Conservation (phyloP, 2,329 filamentous ascomycete species). For the Pyricularia pennisetigena region DNA sequence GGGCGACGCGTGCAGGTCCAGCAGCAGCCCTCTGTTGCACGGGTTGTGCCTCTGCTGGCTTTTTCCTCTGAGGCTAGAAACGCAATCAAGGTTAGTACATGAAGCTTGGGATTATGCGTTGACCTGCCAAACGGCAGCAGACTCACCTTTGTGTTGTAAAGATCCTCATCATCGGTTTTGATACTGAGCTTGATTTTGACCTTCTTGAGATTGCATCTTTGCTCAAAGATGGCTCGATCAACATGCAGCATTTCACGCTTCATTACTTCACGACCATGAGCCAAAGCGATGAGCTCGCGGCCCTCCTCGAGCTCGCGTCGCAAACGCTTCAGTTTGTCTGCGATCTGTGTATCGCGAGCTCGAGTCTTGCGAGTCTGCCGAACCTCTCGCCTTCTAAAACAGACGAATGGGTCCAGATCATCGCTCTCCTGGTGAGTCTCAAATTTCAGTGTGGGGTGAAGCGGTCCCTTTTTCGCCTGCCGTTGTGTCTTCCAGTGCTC, state of each 20-base stretch:
- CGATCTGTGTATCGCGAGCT: slow-evolving; percentile 85
- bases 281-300: slow-evolving; percentile 66
- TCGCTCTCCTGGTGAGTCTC: slow-evolving; percentile 92
- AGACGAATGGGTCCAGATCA: slow-evolving; percentile 94
- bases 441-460: slow-evolving; percentile 79
- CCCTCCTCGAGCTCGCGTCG: slow-evolving; percentile 86
- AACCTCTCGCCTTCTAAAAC: slow-evolving; percentile 90
- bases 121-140: slow-evolving; percentile 8
- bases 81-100: not conserved
- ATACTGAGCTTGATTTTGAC: slow-evolving; percentile 82
- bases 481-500: slow-evolving; percentile 78
- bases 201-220: slow-evolving; percentile 73
- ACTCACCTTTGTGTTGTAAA: slow-evolving; percentile 85
- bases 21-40: slow-evolving; percentile 49
- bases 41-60: slow-evolving; percentile 49
- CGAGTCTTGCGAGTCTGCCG: slow-evolving; percentile 91
- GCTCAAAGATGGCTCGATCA: slow-evolving; percentile 73
- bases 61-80: slow-evolving; percentile 59
- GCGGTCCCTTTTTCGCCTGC: slow-evolving; percentile 54
- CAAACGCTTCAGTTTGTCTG: slow-evolving; percentile 87
- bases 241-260: slow-evolving; percentile 68
- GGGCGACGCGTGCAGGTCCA: slow-evolving; percentile 58
- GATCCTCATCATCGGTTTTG: slow-evolving; percentile 86
- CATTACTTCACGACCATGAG: slow-evolving; percentile 69
- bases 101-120: not conserved